Evolutionary conservation across 257 asterid species (phyloP).

Genomic region (Nicotiana benthamiana): DNA sequence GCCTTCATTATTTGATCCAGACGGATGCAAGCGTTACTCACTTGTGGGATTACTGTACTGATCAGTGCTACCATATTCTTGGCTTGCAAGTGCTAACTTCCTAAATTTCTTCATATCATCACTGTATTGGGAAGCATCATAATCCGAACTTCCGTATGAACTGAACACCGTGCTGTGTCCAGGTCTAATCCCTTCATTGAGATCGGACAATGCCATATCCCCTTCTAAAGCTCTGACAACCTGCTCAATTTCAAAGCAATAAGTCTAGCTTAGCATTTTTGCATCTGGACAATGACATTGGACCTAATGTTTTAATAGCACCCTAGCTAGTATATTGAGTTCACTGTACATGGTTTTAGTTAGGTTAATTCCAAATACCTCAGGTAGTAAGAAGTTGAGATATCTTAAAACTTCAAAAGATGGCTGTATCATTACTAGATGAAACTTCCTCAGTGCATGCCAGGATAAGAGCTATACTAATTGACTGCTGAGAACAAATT

Average conservation of each 20-base stretch:
- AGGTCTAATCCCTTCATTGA: no score
- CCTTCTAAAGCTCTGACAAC: constrained; percentile 90
- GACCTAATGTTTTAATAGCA: no score
- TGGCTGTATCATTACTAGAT: no score
- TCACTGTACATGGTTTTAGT: no score
- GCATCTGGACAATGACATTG: no score
- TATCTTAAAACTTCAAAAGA: no score
- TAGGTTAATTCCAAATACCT: no score
- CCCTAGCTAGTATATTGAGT: no score
- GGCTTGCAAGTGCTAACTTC: constrained; percentile 53
- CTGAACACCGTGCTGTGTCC: no score
- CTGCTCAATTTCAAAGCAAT: constrained; percentile 24
- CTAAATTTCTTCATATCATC: constrained; percentile 68
- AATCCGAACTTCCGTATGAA: constrained; percentile 56
- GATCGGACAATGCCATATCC: constrained; percentile 56
- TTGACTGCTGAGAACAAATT: background rate
- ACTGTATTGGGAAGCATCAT: constrained; percentile 51
- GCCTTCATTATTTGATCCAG: constrained; percentile 73
- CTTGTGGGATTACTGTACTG: constrained; percentile 69
- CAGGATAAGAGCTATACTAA: background rate
- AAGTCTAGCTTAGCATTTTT: no score
- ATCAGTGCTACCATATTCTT: constrained; percentile 51
- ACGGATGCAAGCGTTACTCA: constrained; percentile 62
- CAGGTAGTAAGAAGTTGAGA: no score
- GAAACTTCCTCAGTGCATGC: no score